These are phyloP conservation scores for Paraglomus occultum DNA, from an alignment of 192 early-diverging fungal species.

Conservation along the genomic window DNA sequence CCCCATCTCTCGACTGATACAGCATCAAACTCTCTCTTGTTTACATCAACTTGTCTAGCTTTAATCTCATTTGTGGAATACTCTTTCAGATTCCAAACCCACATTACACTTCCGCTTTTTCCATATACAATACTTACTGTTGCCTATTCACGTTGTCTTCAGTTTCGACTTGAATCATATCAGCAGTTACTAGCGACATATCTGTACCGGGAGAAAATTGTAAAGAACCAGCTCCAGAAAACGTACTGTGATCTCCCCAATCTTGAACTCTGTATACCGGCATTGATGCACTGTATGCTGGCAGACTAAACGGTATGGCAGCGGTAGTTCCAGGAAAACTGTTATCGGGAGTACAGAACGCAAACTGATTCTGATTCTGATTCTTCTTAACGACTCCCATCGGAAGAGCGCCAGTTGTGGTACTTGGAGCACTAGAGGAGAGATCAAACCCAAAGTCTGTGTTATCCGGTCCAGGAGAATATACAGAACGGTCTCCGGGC, in stretches of 20 bases:
- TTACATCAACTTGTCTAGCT: constrained; percentile 3
- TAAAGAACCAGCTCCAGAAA: not conserved
- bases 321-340: too few relatives aligned
- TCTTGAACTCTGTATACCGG: too few relatives aligned
- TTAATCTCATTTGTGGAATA: constrained; percentile 28
- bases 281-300: too few relatives aligned
- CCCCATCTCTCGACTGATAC: not conserved
- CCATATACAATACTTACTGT: constrained; percentile 20
- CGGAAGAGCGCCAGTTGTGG: not conserved
- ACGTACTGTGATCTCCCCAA: not conserved
- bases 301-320: too few relatives aligned
- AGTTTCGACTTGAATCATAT: too few relatives aligned
- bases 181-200: not conserved
- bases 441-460: constrained; percentile 27
- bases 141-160: not conserved
- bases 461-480: constrained; percentile 36
- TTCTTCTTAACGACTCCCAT: constrained; percentile 4
- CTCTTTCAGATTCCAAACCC: too few relatives aligned
- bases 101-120: too few relatives aligned
- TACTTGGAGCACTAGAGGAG: constrained; percentile 31
- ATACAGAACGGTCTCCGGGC: constrained; percentile 34
- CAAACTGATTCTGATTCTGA: not conserved
- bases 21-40: not conserved
- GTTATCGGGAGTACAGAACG: too few relatives aligned
- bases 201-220: not conserved